Evolutionary conservation across 495 filamentous ascomycete species (phyloP).

Genomic region (Massariosphaeria phaeospora): DNA sequence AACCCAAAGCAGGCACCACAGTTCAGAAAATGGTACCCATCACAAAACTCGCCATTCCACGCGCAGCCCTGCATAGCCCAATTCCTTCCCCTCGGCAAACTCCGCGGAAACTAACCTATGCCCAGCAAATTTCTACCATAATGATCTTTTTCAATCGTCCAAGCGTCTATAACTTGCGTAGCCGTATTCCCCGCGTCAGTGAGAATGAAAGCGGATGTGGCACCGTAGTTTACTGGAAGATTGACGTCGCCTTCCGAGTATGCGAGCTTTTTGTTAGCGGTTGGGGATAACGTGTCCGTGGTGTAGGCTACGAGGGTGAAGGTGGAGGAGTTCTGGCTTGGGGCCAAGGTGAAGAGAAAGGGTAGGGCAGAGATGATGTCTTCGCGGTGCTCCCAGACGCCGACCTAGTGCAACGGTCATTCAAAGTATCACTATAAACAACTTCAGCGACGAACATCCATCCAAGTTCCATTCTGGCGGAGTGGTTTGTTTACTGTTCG

Average conservation of each 20-base stretch:
- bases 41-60: constrained; percentile 1
- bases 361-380: background rate
- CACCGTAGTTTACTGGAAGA: background rate
- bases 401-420: background rate
- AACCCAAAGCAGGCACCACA: background rate
- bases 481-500: background rate
- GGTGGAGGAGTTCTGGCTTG: background rate
- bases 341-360: background rate
- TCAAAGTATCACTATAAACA: background rate
- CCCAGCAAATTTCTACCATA: background rate
- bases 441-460: background rate
- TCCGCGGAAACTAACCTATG: background rate
- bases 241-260: background rate
- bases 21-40: background rate
- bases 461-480: background rate
- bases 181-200: background rate
- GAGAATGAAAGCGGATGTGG: background rate
- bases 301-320: too few relatives aligned
- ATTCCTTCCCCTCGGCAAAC: background rate
- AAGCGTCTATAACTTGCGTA: background rate
- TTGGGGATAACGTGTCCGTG: too few relatives aligned
- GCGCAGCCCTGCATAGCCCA: background rate
- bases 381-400: constrained; percentile 1
- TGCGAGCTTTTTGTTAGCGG: background rate
- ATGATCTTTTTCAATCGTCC: background rate